These are phyloP conservation scores for Podila horticola DNA, from an alignment of 192 early-diverging fungal genomes.

Conservation along the genomic window DNA sequence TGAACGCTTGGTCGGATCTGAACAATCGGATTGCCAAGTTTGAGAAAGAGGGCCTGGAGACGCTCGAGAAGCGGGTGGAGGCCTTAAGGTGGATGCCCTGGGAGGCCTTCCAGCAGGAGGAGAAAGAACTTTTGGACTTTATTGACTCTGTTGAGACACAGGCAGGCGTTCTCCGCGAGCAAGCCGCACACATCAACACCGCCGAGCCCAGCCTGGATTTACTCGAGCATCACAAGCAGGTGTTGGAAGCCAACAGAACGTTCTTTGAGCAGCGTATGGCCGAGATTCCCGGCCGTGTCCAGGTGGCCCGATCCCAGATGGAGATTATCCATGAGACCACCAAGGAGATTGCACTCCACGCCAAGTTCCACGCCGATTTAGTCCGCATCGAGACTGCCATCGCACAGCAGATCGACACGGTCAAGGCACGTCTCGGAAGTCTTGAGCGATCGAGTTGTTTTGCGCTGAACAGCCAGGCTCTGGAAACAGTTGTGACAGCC, in stretches of 20 bases:
- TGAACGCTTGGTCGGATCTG: slow-evolving; percentile 37
- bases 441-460: slow-evolving; percentile 50
- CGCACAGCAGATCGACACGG: slow-evolving; percentile 46
- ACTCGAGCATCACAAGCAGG: slow-evolving; percentile 8
- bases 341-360: slow-evolving; percentile 49
- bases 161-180: slow-evolving; percentile 10
- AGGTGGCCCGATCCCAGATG: slow-evolving; percentile 29
- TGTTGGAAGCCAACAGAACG: slow-evolving; percentile 23
- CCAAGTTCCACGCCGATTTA: slow-evolving; percentile 49
- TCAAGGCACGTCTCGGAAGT: slow-evolving; percentile 38
- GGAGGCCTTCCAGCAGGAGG: slow-evolving; percentile 46
- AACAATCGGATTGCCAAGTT: slow-evolving; percentile 9
- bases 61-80: slow-evolving; percentile 43
- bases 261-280: slow-evolving; percentile 32
- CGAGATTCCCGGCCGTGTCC: slow-evolving; percentile 17
- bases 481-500: slow-evolving; percentile 27
- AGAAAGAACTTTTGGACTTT: slow-evolving; percentile 20
- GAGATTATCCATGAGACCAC: slow-evolving; percentile 37
- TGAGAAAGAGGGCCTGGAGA: slow-evolving; percentile 30
- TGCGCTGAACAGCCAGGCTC: slow-evolving; percentile 39
- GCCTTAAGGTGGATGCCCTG: slow-evolving; percentile 48
- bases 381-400: slow-evolving; percentile 48
- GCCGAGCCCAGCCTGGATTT: background rate
- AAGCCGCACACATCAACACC: slow-evolving; percentile 4
- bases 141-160: slow-evolving; percentile 23